Base-by-base conservation (phyloP, 2,329 filamentous ascomycete genomes). In the Microsporum audouinii region DNA sequence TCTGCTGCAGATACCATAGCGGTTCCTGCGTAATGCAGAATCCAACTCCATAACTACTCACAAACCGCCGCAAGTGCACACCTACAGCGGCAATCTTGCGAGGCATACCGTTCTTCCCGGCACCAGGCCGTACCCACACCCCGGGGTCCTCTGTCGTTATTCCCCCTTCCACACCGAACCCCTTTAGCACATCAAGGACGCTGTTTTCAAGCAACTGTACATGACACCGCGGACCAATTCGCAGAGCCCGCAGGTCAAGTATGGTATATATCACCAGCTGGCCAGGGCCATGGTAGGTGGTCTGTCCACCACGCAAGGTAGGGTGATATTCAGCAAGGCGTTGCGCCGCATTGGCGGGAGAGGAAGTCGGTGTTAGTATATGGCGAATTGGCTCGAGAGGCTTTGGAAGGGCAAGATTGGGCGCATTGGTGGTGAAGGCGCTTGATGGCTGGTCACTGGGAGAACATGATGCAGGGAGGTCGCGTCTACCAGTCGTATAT, bases 261-360 rank as follows among this genome's bases (percentile, higher is more conserved):
- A 96, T 84, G 2, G 92, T 90, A 78, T 95, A 99, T n/a, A 91
- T 84, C 39, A 96, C 88, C 57, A 95, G 76, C 72, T 99, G 94
- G 0, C 92, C 92, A 0, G 92, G 94, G 0, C 92, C 94, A 72
- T 99, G 94, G 77, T 96, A 97, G 2, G 94, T 97, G 0, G 89
- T 91, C 66, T 95, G 85, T 0, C 94, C 94, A 63, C 94, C 94
- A 60, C 94, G 85, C n/a, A 85, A 82, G 12, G 89, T 87, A 68
- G 85, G 80, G 49, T 83, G 74, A 67, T 94, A 84, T n/a, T 82
- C 77, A 2, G 87, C 88, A 31, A 71, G 67, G 39, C 76, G 76
- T 36, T 71, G 62, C 36, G 70, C 58, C 2, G 66, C 56, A 34
- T 53, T 53, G 55, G 55, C 10, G 5, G 55, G 33, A 43, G 55